Conservation (phyloP, 2,329 filamentous ascomycete genomes). For the Aspergillus sp. region DNA sequence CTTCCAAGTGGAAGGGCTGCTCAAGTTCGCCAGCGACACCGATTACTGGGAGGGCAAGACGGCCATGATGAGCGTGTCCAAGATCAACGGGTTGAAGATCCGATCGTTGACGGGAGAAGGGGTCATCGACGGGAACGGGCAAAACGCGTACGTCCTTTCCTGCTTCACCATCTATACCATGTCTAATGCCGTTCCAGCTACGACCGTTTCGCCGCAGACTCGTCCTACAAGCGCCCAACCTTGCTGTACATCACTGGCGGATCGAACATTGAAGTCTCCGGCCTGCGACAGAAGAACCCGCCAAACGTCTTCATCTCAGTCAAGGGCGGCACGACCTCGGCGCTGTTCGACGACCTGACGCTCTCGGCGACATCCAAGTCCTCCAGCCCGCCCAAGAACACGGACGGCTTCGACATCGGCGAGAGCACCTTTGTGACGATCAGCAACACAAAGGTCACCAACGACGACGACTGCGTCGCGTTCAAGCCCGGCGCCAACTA, state of each 20-base stretch:
- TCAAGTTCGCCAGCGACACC: slow-evolving; percentile 41
- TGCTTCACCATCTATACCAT: neutral
- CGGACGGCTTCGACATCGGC: slow-evolving; percentile 46
- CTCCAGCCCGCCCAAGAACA: slow-evolving; percentile 40
- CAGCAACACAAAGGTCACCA: slow-evolving; percentile 36
- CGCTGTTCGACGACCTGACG: slow-evolving; percentile 37
- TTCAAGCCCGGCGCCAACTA: slow-evolving; percentile 45
- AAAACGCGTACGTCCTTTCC: slow-evolving; percentile 30
- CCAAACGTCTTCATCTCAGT: slow-evolving; percentile 48
- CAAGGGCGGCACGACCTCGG: slow-evolving; percentile 35
- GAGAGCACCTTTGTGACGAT: slow-evolving; percentile 38
- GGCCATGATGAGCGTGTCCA: slow-evolving; percentile 41
- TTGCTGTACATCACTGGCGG: slow-evolving; percentile 42
- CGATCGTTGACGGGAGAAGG: slow-evolving; percentile 41
- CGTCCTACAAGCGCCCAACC: slow-evolving; percentile 41
- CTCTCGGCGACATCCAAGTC: slow-evolving; percentile 43
- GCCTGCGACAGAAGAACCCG: slow-evolving; percentile 42
- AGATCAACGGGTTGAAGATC: slow-evolving; percentile 41
- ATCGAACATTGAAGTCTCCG: slow-evolving; percentile 38
- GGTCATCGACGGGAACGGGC: slow-evolving; percentile 49
- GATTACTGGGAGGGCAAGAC: slow-evolving; percentile 44
- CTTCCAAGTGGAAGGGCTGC: slow-evolving; percentile 46
- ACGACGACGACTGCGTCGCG: slow-evolving; percentile 48
- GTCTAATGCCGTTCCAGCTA: slow-evolving; percentile 15
- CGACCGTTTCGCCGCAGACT: slow-evolving; percentile 42